phyloP scores from a whole-genome alignment of 176 grass and related monocot genomes.

The Ananas comosus region DNA sequence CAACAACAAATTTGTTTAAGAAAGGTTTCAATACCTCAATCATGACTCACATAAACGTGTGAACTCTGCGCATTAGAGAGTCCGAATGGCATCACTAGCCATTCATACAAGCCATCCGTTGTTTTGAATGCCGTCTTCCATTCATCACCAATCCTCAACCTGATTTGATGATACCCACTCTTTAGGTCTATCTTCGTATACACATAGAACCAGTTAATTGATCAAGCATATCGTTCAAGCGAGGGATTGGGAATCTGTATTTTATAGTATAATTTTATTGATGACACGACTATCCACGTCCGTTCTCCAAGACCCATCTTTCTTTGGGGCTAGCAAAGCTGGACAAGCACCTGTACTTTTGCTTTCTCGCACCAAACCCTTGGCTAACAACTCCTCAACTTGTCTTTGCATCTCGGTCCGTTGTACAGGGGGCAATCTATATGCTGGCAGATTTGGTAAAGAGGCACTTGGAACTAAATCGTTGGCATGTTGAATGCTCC shows the following conservation, averaged over 20 bases:
- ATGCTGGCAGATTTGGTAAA: too few relatives aligned
- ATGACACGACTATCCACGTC: neutral
- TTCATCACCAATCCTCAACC: neutral
- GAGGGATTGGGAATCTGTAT: neutral
- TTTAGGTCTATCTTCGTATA: neutral
- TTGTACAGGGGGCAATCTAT: too few relatives aligned
- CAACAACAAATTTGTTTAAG: neutral
- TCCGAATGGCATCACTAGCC: neutral
- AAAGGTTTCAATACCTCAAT: neutral
- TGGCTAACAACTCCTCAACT: neutral
- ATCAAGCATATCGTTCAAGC: neutral
- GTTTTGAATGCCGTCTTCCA: slow-evolving; percentile 2
- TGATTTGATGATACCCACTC: neutral
- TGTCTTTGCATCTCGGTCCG: too few relatives aligned
- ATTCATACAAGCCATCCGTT: neutral
- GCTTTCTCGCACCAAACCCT: neutral
- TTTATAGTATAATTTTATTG: neutral
- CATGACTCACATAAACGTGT: neutral
- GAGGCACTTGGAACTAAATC: too few relatives aligned
- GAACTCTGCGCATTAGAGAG: neutral
- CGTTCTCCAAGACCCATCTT: neutral
- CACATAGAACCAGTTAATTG: neutral
- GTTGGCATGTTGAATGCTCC: too few relatives aligned
- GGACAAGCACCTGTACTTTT: neutral
- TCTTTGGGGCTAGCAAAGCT: neutral